Evolutionary conservation across 352 stramenopile genomes (phyloP).

Genomic region (Phytophthora citrophthora): DNA sequence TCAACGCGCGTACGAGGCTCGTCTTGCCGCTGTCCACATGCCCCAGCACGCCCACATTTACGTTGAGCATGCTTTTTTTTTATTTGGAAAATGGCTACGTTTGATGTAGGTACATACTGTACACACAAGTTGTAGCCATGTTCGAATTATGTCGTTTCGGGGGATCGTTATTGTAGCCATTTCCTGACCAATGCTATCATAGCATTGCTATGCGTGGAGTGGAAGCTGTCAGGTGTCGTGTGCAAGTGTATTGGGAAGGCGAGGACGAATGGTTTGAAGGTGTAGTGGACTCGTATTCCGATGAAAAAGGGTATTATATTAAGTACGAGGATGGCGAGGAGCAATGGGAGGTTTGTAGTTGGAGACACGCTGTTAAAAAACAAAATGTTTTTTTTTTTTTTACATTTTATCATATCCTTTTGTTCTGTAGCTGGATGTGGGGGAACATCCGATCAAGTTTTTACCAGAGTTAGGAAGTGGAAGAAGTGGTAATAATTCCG

Average conservation of each 20-base stretch:
- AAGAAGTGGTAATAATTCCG: neutral
- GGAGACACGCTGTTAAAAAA: too few species aligned
- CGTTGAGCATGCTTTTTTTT: slow-evolving; percentile 88
- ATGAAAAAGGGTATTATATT: slow-evolving; percentile 59
- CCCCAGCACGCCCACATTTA: slow-evolving; percentile 99
- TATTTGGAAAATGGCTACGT: too few species aligned
- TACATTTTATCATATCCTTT: too few species aligned
- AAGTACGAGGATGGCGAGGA: slow-evolving; percentile 79
- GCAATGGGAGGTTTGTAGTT: slow-evolving; percentile 65
- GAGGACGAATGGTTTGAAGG: slow-evolving; percentile 75
- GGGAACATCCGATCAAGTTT: slow-evolving; percentile 31
- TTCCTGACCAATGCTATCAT: too few species aligned
- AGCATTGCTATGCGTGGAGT: neutral
- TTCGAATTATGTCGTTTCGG: neutral
- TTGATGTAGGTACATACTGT: neutral
- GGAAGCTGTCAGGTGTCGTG: slow-evolving; percentile 46
- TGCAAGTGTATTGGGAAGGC: slow-evolving; percentile 75
- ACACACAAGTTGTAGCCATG: neutral
- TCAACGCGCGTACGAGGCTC: slow-evolving; percentile 95
- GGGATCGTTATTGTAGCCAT: too few species aligned
- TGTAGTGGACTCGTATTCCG: slow-evolving; percentile 39
- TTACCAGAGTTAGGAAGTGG: slow-evolving; percentile 6
- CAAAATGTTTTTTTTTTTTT: too few species aligned
- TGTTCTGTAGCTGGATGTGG: slow-evolving; percentile 20
- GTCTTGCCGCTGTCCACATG: slow-evolving; percentile 99